Percentiles rank a stretch among this genome's conserved stretches.
phyloP scores from a whole-genome alignment of 352 stramenopile genomes.

The Phytopythium mirpurense region DNA sequence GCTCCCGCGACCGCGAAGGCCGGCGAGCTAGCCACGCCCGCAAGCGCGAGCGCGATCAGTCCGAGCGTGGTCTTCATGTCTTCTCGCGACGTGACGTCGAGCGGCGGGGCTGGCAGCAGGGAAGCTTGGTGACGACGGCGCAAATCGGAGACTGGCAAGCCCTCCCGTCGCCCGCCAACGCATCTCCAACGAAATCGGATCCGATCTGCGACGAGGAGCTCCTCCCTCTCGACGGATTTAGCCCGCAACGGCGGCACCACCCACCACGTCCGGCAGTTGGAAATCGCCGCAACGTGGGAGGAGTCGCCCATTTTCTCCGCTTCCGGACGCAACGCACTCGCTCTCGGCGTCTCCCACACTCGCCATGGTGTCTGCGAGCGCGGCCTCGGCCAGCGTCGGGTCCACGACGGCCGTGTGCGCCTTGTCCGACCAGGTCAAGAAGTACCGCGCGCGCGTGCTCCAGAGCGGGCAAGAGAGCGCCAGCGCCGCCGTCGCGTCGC shows the following conservation, averaged over 20 bases:
- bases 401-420: constrained; percentile 59
- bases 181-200: not conserved
- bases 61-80: constrained; percentile 5
- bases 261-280: constrained; percentile 1
- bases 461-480: constrained; percentile 17
- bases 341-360: not conserved
- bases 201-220: not conserved
- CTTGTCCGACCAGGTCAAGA: constrained; percentile 79
- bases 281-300: constrained; percentile 6
- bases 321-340: constrained; percentile 1
- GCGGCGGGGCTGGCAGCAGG: not conserved
- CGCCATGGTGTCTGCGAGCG: constrained; percentile 44
- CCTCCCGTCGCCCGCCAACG: too few relatives aligned
- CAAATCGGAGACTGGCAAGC: not conserved
- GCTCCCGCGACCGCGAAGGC: not conserved
- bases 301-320: constrained; percentile 8
- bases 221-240: not conserved
- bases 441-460: constrained; percentile 65
- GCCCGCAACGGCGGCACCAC: not conserved
- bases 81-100: not conserved
- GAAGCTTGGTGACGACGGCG: not conserved
- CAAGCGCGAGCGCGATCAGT: not conserved
- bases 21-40: not conserved
- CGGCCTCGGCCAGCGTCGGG: constrained; percentile 61
- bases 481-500: constrained; percentile 16